Base-by-base conservation (phyloP, 805 yeast genomes). In the Candida boidinii region DNA sequence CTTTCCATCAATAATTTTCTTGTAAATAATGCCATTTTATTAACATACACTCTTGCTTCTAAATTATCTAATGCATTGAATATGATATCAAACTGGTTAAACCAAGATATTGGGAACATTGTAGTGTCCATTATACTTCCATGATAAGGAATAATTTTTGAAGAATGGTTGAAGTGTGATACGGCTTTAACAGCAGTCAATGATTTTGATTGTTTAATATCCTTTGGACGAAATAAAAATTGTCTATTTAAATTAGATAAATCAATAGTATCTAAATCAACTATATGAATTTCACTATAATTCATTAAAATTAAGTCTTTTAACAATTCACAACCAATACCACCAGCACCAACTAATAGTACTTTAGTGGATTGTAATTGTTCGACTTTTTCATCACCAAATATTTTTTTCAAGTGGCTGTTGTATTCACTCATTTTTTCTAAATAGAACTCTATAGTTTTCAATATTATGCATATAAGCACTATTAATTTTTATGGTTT, bases 261-360 rank as follows among this genome's bases (percentile, higher is more conserved):
- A 42, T 94, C 96, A 45, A 92, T 85, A 0, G 97, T 92, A 52
- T 92, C 99, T 35, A 92, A 66, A 58, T 92, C 99, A n/a, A 88
- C 88, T 20, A 88, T 70, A 51, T 86, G 94, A 36, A 88, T 79
- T 48, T 84, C 94, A 3, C 92, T 92, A 43, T 79, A 80, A 7
- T 92, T 88, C 54, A 83, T 66, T 41, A 86, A 58, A 5, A 84
- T 74, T 31, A 88, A 61, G 49, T 88, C 81, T 51, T 88, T 88
- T 37, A 88, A 62, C 28, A 88, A 60, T 54, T 88, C 97, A 53
- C 95, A 88, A 2, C 97, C 97, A 42, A 88, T 87, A 6, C 97
- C 97, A 20, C 97, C 97, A 1, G 96, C 95, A 4, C 97, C 97
- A 2, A 88, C 94, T 58, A 88, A 62, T 19, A 88, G 60, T 11